phyloP scores from a whole-genome alignment of 176 grass and related monocot genomes.

The Triticum timopheevii region DNA sequence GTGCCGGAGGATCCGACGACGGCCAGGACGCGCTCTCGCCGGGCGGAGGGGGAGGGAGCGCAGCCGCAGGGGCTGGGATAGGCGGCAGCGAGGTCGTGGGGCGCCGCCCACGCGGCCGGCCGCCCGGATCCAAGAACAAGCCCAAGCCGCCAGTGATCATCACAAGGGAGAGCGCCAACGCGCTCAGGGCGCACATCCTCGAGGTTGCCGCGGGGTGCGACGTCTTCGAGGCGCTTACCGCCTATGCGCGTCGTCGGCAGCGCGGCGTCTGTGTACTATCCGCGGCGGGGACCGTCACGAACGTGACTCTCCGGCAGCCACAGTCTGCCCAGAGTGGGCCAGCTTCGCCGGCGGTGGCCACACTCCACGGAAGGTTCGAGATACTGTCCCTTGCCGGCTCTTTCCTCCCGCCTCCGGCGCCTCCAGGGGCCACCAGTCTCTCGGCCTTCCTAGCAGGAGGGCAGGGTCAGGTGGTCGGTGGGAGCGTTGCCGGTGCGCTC shows the following conservation, averaged over 20 bases:
- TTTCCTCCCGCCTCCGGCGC: slow-evolving; percentile 89
- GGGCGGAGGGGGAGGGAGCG: slow-evolving; percentile 2
- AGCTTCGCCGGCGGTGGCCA: slow-evolving; percentile 44
- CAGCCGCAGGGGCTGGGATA: slow-evolving; percentile 27
- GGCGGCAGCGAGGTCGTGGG: slow-evolving; percentile 40
- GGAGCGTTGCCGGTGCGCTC: slow-evolving; percentile 72
- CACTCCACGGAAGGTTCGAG: slow-evolving; percentile 87
- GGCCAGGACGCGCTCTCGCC: slow-evolving; percentile 38
- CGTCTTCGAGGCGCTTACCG: slow-evolving; percentile 78
- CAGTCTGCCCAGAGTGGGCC: slow-evolving; percentile 38
- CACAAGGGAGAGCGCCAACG: slow-evolving; percentile 91
- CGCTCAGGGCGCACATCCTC: slow-evolving; percentile 84
- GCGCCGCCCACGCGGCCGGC: slow-evolving; percentile 76
- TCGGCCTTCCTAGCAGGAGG: slow-evolving; percentile 75
- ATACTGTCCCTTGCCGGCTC: slow-evolving; percentile 96
- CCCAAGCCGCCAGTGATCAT: slow-evolving; percentile 98
- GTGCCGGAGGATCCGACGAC: slow-evolving; percentile 10
- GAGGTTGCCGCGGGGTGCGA: slow-evolving; percentile 88
- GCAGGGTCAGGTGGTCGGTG: slow-evolving; percentile 88
- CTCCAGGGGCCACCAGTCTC: slow-evolving; percentile 90
- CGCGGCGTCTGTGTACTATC: slow-evolving; percentile 90
- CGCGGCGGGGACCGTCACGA: slow-evolving; percentile 74
- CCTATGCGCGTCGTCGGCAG: slow-evolving; percentile 84
- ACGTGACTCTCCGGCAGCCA: slow-evolving; percentile 83
- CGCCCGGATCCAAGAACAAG: slow-evolving; percentile 94